phyloP scores from a whole-genome alignment of 495 filamentous ascomycete genomes.

The Wilcoxina mikolae region DNA sequence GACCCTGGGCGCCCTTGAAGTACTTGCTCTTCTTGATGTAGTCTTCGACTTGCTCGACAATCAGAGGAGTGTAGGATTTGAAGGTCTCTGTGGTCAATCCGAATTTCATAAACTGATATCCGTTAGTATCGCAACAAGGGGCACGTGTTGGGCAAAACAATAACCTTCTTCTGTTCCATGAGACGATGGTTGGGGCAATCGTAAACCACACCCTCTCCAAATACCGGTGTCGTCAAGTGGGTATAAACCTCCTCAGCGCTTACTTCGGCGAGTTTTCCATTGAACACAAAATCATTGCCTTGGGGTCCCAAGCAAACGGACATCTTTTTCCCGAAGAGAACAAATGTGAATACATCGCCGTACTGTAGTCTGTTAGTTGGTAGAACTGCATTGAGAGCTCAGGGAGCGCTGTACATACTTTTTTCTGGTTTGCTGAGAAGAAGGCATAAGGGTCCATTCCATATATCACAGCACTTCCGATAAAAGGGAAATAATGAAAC shows the following conservation, averaged over 20 bases:
- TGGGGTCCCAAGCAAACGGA: slow-evolving; percentile 63
- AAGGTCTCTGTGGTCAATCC: slow-evolving; percentile 66
- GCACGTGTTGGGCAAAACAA: background rate
- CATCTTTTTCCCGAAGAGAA: slow-evolving; percentile 58
- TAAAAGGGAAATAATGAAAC: slow-evolving; percentile 68
- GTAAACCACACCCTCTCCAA: slow-evolving; percentile 74
- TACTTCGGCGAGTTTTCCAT: slow-evolving; percentile 68
- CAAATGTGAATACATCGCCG: slow-evolving; percentile 68
- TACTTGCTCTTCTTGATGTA: slow-evolving; percentile 49
- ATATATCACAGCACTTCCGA: slow-evolving; percentile 67
- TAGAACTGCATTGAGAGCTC: slow-evolving; percentile 2
- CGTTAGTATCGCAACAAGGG: background rate
- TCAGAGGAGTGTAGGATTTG: slow-evolving; percentile 61
- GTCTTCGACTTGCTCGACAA: slow-evolving; percentile 56
- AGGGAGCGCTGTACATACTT: slow-evolving; percentile 36
- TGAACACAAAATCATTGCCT: slow-evolving; percentile 77
- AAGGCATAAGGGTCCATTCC: slow-evolving; percentile 73
- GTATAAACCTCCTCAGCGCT: slow-evolving; percentile 72
- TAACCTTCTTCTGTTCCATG: slow-evolving; percentile 64
- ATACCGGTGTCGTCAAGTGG: slow-evolving; percentile 69
- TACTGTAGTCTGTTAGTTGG: slow-evolving; percentile 35
- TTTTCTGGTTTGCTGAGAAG: slow-evolving; percentile 52
- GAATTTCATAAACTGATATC: slow-evolving; percentile 64
- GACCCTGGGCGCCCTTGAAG: slow-evolving; percentile 54
- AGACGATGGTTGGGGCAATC: slow-evolving; percentile 76